phyloP scores from a whole-genome alignment of 2,329 filamentous ascomycete genomes.

The Aureobasidium melanogenum region DNA sequence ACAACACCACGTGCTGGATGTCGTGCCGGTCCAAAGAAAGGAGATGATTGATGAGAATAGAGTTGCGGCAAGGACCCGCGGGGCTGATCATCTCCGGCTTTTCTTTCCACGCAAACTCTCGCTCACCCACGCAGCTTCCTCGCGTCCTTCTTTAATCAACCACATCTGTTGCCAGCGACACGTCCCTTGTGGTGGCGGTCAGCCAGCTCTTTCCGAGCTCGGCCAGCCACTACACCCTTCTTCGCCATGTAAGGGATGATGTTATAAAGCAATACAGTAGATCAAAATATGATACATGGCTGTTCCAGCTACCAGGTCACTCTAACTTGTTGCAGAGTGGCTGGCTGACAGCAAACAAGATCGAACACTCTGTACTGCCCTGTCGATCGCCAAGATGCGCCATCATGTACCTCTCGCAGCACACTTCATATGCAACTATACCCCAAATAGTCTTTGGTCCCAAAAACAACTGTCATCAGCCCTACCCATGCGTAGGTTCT shows the following conservation, averaged over 20 bases:
- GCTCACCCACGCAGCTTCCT: not conserved
- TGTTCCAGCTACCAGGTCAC: not conserved
- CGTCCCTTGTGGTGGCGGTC: not conserved
- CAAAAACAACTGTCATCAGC: not conserved
- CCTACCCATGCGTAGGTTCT: not conserved
- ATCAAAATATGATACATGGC: not conserved
- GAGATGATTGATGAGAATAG: slow-evolving; percentile 2
- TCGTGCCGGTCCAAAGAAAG: not conserved
- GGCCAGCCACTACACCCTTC: not conserved
- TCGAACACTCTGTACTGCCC: slow-evolving; percentile 3
- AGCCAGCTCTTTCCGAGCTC: not conserved
- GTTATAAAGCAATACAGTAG: not conserved
- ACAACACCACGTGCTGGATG: not conserved
- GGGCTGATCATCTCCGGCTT: not conserved
- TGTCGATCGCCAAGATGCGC: not conserved
- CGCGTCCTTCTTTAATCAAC: not conserved
- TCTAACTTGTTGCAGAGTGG: slow-evolving; percentile 6
- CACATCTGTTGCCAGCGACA: not conserved
- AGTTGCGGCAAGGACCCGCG: not conserved
- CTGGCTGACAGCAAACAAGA: slow-evolving; percentile 9
- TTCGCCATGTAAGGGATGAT: not conserved
- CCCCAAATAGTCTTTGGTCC: not conserved
- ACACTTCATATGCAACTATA: not conserved
- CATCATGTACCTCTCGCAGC: not conserved
- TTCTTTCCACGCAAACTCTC: not conserved